phyloP scores from a whole-genome alignment of 768 basidiomycete genomes.

The Gelatoporia subvermispora region DNA sequence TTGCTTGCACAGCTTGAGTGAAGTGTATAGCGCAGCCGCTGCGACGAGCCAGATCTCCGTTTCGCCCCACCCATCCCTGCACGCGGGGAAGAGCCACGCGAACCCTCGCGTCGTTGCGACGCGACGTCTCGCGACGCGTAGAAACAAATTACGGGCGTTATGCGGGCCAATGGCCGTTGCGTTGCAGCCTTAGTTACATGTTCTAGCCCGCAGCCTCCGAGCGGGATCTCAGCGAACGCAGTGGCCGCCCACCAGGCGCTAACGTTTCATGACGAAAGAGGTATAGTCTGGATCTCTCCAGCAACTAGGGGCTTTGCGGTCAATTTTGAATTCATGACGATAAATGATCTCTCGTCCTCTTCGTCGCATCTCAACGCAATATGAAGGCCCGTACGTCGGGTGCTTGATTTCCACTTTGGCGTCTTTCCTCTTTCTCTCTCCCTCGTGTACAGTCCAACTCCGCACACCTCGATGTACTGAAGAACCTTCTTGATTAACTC shows the following conservation, averaged over 20 bases:
- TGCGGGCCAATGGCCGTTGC: not conserved
- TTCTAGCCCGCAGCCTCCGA: not conserved
- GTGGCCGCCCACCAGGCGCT: not conserved
- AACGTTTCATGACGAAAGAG: not conserved
- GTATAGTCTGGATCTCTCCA: not conserved
- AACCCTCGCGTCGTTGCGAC: not conserved
- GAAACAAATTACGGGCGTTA: not conserved
- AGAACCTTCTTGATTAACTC: slow-evolving; percentile 22
- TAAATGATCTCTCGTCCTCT: slow-evolving; percentile 20
- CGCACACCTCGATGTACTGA: slow-evolving; percentile 10
- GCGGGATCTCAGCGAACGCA: not conserved
- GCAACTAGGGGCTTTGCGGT: not conserved
- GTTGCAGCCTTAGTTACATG: not conserved
- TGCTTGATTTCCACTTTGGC: slow-evolving; percentile 13
- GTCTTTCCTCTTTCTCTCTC: slow-evolving; percentile 11
- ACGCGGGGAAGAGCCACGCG: not conserved
- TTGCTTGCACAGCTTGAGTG: not conserved
- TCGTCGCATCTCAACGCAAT: slow-evolving; percentile 17
- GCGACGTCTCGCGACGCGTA: not conserved
- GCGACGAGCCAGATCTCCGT: not conserved
- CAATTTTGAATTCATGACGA: slow-evolving; percentile 11
- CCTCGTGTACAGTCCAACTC: slow-evolving; percentile 2
- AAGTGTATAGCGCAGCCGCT: not conserved
- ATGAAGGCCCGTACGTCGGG: slow-evolving; percentile 19
- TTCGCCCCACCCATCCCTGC: not conserved